Evolutionary conservation across 1,284 basidiomycete species (phyloP).

Genomic region (Ganoderma leucocontextum): DNA sequence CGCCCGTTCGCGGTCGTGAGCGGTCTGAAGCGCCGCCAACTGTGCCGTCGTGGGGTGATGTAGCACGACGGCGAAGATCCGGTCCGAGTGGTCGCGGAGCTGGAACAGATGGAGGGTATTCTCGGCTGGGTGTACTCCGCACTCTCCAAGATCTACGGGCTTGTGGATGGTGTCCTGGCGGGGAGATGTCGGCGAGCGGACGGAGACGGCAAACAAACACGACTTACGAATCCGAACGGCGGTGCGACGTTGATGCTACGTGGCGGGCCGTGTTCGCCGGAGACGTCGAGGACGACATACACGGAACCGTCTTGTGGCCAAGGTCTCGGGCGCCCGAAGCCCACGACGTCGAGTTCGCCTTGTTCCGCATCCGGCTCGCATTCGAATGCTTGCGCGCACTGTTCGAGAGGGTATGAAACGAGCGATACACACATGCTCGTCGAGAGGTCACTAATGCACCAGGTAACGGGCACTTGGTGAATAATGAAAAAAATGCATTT

Average conservation of each 20-base stretch:
- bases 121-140: slow-evolving; percentile 17
- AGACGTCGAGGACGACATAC: slow-evolving; percentile 16
- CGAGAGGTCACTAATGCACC: slow-evolving; percentile 20
- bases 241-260: slow-evolving; percentile 15
- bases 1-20: slow-evolving; percentile 13
- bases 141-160: slow-evolving; percentile 24
- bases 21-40: slow-evolving; percentile 19
- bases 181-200: not conserved
- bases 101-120: slow-evolving; percentile 28
- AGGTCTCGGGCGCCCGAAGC: slow-evolving; percentile 18
- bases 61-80: slow-evolving; percentile 24
- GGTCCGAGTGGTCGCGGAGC: slow-evolving; percentile 30
- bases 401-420: slow-evolving; percentile 16
- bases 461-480: not conserved
- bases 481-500: not conserved
- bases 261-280: slow-evolving; percentile 11
- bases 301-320: slow-evolving; percentile 24
- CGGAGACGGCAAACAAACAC: not conserved
- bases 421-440: slow-evolving; percentile 27
- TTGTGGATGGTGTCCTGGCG: slow-evolving; percentile 6
- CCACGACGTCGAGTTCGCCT: slow-evolving; percentile 13
- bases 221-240: slow-evolving; percentile 13
- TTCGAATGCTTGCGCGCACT: slow-evolving; percentile 5
- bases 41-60: slow-evolving; percentile 30
- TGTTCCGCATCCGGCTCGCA: slow-evolving; percentile 8